Base-by-base conservation (phyloP, 345 rosid genomes). In the Brassica juncea region DNA sequence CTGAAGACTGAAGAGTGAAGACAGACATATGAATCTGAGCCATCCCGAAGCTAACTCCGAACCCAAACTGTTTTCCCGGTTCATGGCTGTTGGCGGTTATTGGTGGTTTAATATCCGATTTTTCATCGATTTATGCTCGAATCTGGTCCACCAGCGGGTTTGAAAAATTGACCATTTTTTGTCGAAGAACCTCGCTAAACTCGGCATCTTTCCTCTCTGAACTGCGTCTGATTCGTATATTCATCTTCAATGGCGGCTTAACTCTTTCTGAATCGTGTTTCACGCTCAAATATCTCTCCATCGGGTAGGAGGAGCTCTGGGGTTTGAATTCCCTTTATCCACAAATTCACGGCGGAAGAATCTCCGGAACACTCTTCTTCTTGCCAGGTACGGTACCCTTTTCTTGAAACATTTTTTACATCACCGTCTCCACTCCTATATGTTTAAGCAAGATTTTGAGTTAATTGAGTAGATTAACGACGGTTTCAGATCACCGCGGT, bases 401-500 rank as follows among this genome's bases (percentile, higher is more conserved):
- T 23, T 23, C 19, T 23, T 23, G 25, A 23, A 23, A 23, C 25
- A 23, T 23, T 23, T 23, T 23, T 23, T 23, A 23, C 25, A 23
- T 23, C 25, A 23, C 25, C 25, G 25, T 23, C 25, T 23, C 25
- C 25, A 23, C 25, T 23, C 25, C 25, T 23, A 23, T 23, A 23
- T 23, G 25, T 23, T 23, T 23, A 23, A 23, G 25, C 25, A 23
- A 23, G 25, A 23, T 23, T 23, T 23, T 23, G 25, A 23, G 25
- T 23, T 23, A 23, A 23, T 23, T 23, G 25, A 23, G 25, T 23
- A 23, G 25, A 23, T 1, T 23, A 23, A 23, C 25, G 25, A 23
- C 2, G 25, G 25, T 23, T 23, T 23, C 25, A 88, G 85, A 74
- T 92, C 71, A 84, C 91, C 72, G 86, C 92, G 5, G 92, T 96